Evolutionary conservation across 2,329 filamentous ascomycete species (phyloP), one percentile per base, ranked within the genome.

Genomic region (Chalaropsis ovoidea): DNA sequence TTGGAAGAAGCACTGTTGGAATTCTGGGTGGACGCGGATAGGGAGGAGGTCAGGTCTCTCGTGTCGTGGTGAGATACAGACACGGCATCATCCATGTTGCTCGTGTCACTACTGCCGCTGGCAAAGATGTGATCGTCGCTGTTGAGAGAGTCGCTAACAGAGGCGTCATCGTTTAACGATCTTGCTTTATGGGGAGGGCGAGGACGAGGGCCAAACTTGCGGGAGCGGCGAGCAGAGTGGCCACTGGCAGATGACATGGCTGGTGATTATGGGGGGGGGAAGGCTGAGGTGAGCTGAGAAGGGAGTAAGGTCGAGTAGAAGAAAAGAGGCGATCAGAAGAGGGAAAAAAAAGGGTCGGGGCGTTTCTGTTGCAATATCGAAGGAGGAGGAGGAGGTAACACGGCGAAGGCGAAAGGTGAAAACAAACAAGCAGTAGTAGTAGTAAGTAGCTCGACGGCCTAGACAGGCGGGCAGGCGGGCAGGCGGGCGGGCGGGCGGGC

Each of bases 191-290:
- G 67, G 83, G 82, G 63, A 75, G 77, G 84, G 72, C 86, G 83
- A 75, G 77, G 84, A 72, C 86, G 83, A 70, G 83, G 83, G 73
- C 84, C 84, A 74, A 87, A 82, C 76, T 85, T 86, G 76, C 82
- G 86, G 75, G 84, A 35, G 17, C 54, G 54, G 5, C 54, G 54
- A 58, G 24, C 13, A 17, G 54, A 58, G 54, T 58, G 54, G 54
- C 54, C 54, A 19, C 27, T 39, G 27, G 22, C 54, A 17, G 54
- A 39, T 35, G 54, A 58, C 27, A 58, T 58, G 54, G 27, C 82
- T 72, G 83, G 81, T 61, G 31, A 22, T 61, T 22, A 19, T 3
- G 31, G 15, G n/a, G 27, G 19, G 61, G 45, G 43, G 27, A 10
- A 39, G 27, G 49, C 8, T 41, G 52, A 63, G 54, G 17, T 8